Evolutionary conservation across 192 early-diverging fungal genomes (phyloP).

Genomic region (Gryganskiella cystojenkinii): DNA sequence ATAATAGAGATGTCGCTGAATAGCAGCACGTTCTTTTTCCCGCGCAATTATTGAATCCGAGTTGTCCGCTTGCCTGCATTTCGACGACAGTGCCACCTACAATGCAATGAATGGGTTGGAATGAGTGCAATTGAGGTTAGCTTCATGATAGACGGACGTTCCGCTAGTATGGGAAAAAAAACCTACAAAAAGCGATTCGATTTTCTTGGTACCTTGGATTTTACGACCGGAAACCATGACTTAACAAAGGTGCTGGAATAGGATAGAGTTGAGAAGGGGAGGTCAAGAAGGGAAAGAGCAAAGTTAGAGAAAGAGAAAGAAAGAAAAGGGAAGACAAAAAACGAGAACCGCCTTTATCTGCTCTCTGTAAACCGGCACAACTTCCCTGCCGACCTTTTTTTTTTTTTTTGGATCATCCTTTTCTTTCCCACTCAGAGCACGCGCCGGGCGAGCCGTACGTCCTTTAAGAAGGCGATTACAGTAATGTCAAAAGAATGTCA

Average conservation of each 20-base stretch:
- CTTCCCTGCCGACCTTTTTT: too few relatives aligned
- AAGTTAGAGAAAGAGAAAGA: neutral
- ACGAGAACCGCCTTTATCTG: too few relatives aligned
- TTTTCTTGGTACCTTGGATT: too few relatives aligned
- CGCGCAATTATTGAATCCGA: neutral
- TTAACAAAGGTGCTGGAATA: neutral
- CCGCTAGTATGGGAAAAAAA: neutral
- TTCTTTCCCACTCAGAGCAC: too few relatives aligned
- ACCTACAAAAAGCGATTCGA: too few relatives aligned
- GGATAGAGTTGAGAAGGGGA: neutral
- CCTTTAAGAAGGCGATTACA: too few relatives aligned
- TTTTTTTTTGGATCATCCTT: too few relatives aligned
- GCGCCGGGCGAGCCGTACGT: too few relatives aligned
- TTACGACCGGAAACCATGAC: neutral
- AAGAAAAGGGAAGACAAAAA: neutral
- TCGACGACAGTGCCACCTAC: conserved; percentile 50
- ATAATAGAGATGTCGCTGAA: conserved; percentile 64
- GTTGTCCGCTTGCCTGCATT: conserved; percentile 27
- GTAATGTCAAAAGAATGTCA: too few relatives aligned
- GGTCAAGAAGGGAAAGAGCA: neutral
- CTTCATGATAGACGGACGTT: neutral
- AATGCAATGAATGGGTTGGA: neutral
- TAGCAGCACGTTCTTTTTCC: conserved; percentile 30
- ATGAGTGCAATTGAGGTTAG: neutral
- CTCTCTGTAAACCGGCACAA: too few relatives aligned